Base-by-base conservation (phyloP, 179 eudicot genomes). In the Actinidia polygama region DNA sequence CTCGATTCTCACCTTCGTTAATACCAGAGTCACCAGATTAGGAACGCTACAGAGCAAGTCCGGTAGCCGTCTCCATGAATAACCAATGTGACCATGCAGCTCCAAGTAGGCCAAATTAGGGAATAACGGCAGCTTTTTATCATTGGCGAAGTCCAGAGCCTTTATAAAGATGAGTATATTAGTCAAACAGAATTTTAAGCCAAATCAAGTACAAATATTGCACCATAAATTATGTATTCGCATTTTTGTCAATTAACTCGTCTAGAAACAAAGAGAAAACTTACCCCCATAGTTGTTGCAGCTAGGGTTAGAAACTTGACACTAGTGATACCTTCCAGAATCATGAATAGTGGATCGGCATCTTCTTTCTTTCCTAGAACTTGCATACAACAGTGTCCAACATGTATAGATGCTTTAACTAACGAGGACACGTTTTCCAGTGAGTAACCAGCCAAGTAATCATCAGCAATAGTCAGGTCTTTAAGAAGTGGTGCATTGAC, bases 401-500 rank as follows among this genome's bases (percentile, higher is more conserved):
- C 71, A 47, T 62, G 72, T 46, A 78, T 63, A 49, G 1, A 44
- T 62, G 81, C 81, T n/a, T 24, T 46, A 23, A 78, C 58, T 19
- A 78, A 62, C 6, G 72, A 78, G 44, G 72, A 78, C 15, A n/a
- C 14, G 72, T 78, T 78, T 0, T 46, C 5, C 40, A 78, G 40
- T 10, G 53, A 59, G 46, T 78, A 78, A 19, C 72, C 4, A 10
- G 80, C 72, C 55, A 78, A 62, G 14, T 44, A 47, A 66, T 78
- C 71, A 47, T 78, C 72, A 3, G 11, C 57, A 46, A 78, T 3
- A 10, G 6, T 21, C 18, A 78, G 24, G 19, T 11, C 36, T 61
- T 78, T 57, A 63, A 78, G 80, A 61, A 62, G 40, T 6, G 80
- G 80, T 62, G 80, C 80, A 78, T 78, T 7, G 11, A 78, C 11